Percentiles rank a stretch among this genome's conserved stretches.
These are phyloP conservation scores for Uronychia binucleata DNA, from an alignment of 73 alveolate species.

Conservation along the genomic window DNA sequence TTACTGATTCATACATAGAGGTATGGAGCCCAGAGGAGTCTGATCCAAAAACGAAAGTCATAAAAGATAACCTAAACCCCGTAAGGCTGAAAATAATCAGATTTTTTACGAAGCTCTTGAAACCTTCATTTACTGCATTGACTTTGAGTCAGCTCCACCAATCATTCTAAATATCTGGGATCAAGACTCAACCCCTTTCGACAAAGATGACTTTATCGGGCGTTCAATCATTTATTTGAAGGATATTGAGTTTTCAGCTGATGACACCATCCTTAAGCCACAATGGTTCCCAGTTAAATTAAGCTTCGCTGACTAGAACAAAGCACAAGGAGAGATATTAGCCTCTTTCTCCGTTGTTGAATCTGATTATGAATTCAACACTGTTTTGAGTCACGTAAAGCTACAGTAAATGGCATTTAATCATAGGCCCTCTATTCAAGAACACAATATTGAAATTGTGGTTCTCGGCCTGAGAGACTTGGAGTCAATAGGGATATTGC, in stretches of 20 bases:
- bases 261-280: slow-evolving; percentile 74
- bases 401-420: slow-evolving; percentile 9
- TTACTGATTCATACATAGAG: slow-evolving; percentile 77
- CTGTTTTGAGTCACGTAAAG: background rate
- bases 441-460: slow-evolving; percentile 75
- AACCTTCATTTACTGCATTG: slow-evolving; percentile 12
- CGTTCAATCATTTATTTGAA: slow-evolving; percentile 68
- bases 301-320: slow-evolving; percentile 73
- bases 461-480: slow-evolving; percentile 90
- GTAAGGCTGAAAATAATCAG: slow-evolving; percentile 12
- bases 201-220: slow-evolving; percentile 82
- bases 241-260: slow-evolving; percentile 63
- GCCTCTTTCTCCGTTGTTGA: slow-evolving; percentile 76
- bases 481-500: slow-evolving; percentile 85
- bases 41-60: slow-evolving; percentile 32
- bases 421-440: slow-evolving; percentile 73
- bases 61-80: slow-evolving; percentile 74
- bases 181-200: slow-evolving; percentile 58
- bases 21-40: slow-evolving; percentile 49
- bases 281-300: slow-evolving; percentile 90
- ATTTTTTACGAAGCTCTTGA: slow-evolving; percentile 65
- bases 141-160: slow-evolving; percentile 80
- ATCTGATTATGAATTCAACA: slow-evolving; percentile 53
- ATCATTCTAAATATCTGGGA: slow-evolving; percentile 84
- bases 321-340: slow-evolving; percentile 86